A percentile compares a stretch with the other conserved stretches of the same genome.
Evolutionary conservation across 495 filamentous ascomycete genomes (phyloP).

Genomic region (Amniculicola lignicola): DNA sequence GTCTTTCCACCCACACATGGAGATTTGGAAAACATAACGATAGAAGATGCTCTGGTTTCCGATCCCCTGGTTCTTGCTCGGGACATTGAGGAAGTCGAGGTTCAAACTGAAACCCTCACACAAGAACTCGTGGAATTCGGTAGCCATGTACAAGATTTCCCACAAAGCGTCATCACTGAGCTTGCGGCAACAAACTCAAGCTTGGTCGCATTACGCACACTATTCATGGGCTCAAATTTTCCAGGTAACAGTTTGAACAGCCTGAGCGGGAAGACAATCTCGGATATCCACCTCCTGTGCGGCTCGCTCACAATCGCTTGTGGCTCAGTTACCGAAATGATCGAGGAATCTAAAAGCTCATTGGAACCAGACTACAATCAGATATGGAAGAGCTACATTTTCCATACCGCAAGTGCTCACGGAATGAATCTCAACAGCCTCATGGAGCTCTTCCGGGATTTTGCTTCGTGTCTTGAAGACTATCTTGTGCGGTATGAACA

Average conservation of each 20-base stretch:
- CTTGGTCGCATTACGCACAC: neutral
- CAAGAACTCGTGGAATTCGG: conserved; percentile 1
- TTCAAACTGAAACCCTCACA: conserved; percentile 5
- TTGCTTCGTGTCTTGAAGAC: conserved; percentile 12
- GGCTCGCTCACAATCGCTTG: conserved; percentile 8
- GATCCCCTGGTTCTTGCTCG: neutral
- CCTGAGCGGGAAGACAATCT: neutral
- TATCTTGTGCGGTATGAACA: conserved; percentile 6
- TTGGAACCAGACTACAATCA: conserved; percentile 1
- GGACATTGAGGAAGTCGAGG: conserved; percentile 3
- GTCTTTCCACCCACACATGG: conserved; percentile 26
- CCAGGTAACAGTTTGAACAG: neutral
- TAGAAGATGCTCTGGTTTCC: neutral
- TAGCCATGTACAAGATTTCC: conserved; percentile 12
- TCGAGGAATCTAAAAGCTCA: conserved; percentile 8
- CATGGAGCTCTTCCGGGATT: conserved; percentile 19
- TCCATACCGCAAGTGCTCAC: conserved; percentile 15
- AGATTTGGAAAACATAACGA: conserved; percentile 8
- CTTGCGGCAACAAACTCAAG: conserved; percentile 6
- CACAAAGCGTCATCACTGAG: conserved; percentile 1
- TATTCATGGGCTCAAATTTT: neutral
- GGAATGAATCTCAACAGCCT: conserved; percentile 12
- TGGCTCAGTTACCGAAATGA: conserved; percentile 10
- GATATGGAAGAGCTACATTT: conserved; percentile 28
- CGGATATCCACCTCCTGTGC: conserved; percentile 22